Conservation (phyloP, 805 yeast species). For the Yamadazyma philogaea region DNA sequence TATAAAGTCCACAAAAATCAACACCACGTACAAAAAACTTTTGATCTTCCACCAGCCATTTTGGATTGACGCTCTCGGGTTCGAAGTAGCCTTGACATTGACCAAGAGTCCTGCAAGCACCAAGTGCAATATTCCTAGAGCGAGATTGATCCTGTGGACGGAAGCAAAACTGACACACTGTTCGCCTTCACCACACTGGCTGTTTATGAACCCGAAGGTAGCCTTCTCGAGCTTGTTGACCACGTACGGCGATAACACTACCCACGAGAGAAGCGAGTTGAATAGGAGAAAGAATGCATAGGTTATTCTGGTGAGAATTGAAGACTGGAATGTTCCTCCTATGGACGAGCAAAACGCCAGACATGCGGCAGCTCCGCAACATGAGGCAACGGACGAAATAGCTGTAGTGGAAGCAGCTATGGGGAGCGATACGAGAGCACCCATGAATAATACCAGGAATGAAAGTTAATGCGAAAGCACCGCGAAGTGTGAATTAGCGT, state of each 20-base stretch:
- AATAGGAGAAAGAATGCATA: slow-evolving; percentile 77
- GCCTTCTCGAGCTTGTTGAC: slow-evolving; percentile 68
- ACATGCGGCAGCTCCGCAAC: slow-evolving; percentile 76
- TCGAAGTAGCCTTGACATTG: slow-evolving; percentile 72
- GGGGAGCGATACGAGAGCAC: slow-evolving; percentile 71
- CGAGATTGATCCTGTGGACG: slow-evolving; percentile 88
- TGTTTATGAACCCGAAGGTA: slow-evolving; percentile 64
- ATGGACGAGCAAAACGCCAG: slow-evolving; percentile 53
- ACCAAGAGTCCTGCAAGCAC: slow-evolving; percentile 62
- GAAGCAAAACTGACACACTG: slow-evolving; percentile 87
- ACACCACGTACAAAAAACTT: slow-evolving; percentile 53
- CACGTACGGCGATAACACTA: slow-evolving; percentile 81
- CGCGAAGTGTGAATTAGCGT: neutral
- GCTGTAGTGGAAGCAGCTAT: slow-evolving; percentile 48
- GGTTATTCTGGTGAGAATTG: slow-evolving; percentile 78
- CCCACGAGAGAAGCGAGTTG: slow-evolving; percentile 87
- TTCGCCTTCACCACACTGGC: slow-evolving; percentile 70
- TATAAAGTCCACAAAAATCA: slow-evolving; percentile 62
- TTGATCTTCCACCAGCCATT: slow-evolving; percentile 91
- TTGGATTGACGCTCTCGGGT: slow-evolving; percentile 79
- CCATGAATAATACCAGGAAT: slow-evolving; percentile 46
- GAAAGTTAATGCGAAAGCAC: neutral
- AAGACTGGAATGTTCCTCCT: slow-evolving; percentile 65
- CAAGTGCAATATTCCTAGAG: slow-evolving; percentile 78
- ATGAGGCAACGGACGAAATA: slow-evolving; percentile 51